Percentiles rank a stretch among this genome's conserved stretches.
Conservation (phyloP, 305 asterid species). For the Euphrasia arctica region DNA sequence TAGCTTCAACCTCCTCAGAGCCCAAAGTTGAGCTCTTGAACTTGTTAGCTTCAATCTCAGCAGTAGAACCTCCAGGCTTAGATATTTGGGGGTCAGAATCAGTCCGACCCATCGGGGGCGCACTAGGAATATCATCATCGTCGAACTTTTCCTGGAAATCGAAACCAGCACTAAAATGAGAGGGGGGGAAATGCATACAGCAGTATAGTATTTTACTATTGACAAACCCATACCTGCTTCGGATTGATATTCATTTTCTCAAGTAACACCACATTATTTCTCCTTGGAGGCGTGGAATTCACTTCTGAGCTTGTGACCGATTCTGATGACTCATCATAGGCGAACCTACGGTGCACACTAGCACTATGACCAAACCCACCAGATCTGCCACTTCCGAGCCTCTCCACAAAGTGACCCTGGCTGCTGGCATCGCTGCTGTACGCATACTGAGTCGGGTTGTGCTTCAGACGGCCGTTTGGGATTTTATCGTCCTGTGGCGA, state of each 20-base stretch:
- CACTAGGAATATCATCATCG: conserved; percentile 68
- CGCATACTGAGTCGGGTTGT: conserved; percentile 22
- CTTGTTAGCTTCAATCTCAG: conserved; percentile 34
- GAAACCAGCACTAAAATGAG: conserved; percentile 1
- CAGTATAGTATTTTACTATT: conserved; percentile 8
- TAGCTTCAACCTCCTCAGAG: conserved; percentile 35
- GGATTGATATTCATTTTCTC: conserved; percentile 29
- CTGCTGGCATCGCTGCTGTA: conserved; percentile 20
- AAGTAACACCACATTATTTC: conserved; percentile 26
- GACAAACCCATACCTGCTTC: conserved; percentile 42
- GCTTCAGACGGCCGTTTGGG: conserved; percentile 34
- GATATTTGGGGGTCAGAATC: conserved; percentile 27
- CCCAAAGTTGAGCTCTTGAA: conserved; percentile 27
- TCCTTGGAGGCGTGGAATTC: conserved; percentile 37
- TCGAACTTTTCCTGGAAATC: conserved; percentile 28
- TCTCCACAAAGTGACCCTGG: conserved; percentile 27
- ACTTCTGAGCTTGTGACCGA: conserved; percentile 55
- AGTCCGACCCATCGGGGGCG: conserved; percentile 55
- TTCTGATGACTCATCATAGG: conserved; percentile 41
- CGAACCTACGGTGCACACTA: conserved; percentile 26
- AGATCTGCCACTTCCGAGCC: conserved; percentile 31
- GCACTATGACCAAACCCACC: conserved; percentile 19
- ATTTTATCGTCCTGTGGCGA: conserved; percentile 88
- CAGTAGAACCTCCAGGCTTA: conserved; percentile 39
- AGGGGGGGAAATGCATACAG: not conserved